Percentiles rank a stretch among this genome's conserved stretches.
Conservation (phyloP, 2,329 filamentous ascomycete genomes). For the Epichloe bromicola region DNA sequence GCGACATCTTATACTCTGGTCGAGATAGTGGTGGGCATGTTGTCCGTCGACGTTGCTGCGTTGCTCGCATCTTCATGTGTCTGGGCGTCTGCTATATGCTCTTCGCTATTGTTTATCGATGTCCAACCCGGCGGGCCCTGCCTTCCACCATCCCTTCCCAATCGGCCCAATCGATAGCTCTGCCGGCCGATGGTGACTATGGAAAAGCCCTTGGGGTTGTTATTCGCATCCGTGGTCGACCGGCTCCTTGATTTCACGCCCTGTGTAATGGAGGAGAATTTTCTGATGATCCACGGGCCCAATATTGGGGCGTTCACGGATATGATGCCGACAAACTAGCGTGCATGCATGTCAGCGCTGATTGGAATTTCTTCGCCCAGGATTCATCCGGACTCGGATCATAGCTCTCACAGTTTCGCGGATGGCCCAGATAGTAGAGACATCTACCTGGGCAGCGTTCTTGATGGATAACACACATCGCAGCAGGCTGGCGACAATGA, state of each 20-base stretch:
- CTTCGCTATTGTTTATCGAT: slow-evolving; percentile 12
- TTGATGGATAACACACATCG: slow-evolving; percentile 12
- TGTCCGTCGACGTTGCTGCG: not conserved
- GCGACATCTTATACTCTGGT: not conserved
- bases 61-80: not conserved
- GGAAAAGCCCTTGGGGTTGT: not conserved
- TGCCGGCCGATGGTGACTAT: slow-evolving; percentile 12
- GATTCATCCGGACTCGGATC: not conserved
- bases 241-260: slow-evolving; percentile 5
- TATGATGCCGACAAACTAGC: slow-evolving; percentile 14
- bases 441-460: slow-evolving; percentile 10
- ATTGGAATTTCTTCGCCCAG: not conserved
- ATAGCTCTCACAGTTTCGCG: slow-evolving; percentile 12
- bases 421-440: slow-evolving; percentile 15
- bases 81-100: slow-evolving; percentile 6
- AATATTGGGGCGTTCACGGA: slow-evolving; percentile 13
- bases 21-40: not conserved
- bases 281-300: slow-evolving; percentile 13
- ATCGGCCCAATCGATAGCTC: slow-evolving; percentile 8
- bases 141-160: slow-evolving; percentile 7
- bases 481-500: slow-evolving; percentile 13
- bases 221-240: not conserved
- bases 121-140: slow-evolving; percentile 10
- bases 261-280: slow-evolving; percentile 6
- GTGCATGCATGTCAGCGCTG: not conserved